Base-by-base conservation (phyloP, 768 basidiomycete genomes). In the Cystobasidium ongulense region DNA sequence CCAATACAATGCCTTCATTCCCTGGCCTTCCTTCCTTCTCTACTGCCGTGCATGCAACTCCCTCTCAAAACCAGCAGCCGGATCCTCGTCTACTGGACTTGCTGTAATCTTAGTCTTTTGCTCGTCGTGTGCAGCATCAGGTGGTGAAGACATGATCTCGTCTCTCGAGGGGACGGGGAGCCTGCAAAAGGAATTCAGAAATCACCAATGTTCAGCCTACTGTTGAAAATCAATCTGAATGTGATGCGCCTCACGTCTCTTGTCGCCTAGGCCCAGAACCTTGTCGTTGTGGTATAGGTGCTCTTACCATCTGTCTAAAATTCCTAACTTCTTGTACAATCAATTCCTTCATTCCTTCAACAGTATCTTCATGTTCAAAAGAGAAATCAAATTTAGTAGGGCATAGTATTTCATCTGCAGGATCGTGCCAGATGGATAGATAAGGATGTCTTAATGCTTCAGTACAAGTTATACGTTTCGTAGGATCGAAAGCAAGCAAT, bases 371-470 rank as follows among this genome's bases (percentile, higher is more conserved):
- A 76, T 90, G 89, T 82, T 99, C 96, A 78, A 99, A 99, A 21
- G 87, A 85, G 79, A 99, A 98, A 82, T 98, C 92, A 77, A 99
- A 97, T 84, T 89, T 77, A 78, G 92, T 76, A 29, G 38, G 38
- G 17, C 65, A 78, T 31, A 61, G 68, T 4, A 71, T 59, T 38
- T 71, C 68, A 41, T 86, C 77, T 0, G 94, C 94, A 81, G 96
- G 94, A 80, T 98, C 94, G 11, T 90, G 87, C 65, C 96, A 99
- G 13, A 97, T 96, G 74, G 90, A 21, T 31, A 80, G 43, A 82
- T 98, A 99, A 1, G 94, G 92, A 80, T 99, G 96, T 66, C 89
- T 89, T 63, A 99, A 84, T 1, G 96, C 96, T 80, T 97, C 88
- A 79, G 96, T 92, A 81, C 95, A 97, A 74, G 90, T 91, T 81